Conservation (phyloP, 371 early-diverging fungal genomes). For the Mucor racemosus region DNA sequence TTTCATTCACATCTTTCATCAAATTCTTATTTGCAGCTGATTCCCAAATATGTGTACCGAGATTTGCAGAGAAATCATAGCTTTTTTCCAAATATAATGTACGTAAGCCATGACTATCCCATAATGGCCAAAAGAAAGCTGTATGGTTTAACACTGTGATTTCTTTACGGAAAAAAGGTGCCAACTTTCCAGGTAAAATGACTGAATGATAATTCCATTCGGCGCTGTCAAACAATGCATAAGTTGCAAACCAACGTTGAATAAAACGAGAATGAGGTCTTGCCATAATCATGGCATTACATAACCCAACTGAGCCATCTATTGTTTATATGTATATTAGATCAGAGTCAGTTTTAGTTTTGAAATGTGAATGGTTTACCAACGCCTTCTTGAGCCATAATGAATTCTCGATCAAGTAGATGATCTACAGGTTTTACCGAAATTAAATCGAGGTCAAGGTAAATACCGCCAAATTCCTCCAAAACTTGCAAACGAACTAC, state of each 20-base stretch:
- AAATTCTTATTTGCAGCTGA: slow-evolving; percentile 52
- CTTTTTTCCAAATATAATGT: slow-evolving; percentile 50
- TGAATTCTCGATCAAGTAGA: slow-evolving; percentile 48
- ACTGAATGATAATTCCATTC: slow-evolving; percentile 62
- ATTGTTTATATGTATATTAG: background rate
- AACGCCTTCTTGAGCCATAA: slow-evolving; percentile 58
- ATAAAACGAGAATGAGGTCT: slow-evolving; percentile 53
- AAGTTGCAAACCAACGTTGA: slow-evolving; percentile 52
- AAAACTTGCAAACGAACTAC: slow-evolving; percentile 50
- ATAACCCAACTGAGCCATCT: slow-evolving; percentile 55
- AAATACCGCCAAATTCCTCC: slow-evolving; percentile 56
- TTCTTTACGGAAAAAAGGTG: slow-evolving; percentile 42
- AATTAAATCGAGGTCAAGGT: slow-evolving; percentile 60
- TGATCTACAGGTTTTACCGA: slow-evolving; percentile 51
- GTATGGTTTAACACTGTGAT: slow-evolving; percentile 46
- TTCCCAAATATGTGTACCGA: slow-evolving; percentile 56
- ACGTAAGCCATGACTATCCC: slow-evolving; percentile 51
- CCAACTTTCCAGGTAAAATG: slow-evolving; percentile 52
- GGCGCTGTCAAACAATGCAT: slow-evolving; percentile 44
- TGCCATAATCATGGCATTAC: slow-evolving; percentile 59
- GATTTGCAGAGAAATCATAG: slow-evolving; percentile 44
- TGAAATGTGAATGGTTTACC: slow-evolving; percentile 25
- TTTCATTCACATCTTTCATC: slow-evolving; percentile 41
- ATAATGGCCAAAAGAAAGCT: slow-evolving; percentile 56
- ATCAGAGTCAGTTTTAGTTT: too few relatives aligned